These are phyloP conservation scores for Cicer cuneatum DNA, from an alignment of 306 rosid species.

Conservation along the genomic window DNA sequence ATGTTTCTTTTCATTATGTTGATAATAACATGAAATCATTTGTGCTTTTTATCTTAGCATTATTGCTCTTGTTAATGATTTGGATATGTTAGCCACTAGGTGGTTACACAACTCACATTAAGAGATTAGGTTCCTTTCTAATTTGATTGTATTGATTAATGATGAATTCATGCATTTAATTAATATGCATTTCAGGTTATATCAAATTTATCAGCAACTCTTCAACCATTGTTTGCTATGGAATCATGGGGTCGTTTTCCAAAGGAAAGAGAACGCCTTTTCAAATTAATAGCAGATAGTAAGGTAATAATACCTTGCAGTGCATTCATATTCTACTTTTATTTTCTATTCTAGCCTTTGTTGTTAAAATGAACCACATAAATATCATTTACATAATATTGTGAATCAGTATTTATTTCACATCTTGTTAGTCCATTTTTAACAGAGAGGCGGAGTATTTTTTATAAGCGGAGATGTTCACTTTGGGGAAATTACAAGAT, in stretches of 20 bases:
- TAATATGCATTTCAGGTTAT: conserved; percentile 64
- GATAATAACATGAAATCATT: neutral
- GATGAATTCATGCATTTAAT: conserved; percentile 1
- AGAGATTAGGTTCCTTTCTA: neutral
- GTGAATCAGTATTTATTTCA: conserved; percentile 31
- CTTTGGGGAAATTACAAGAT: conserved; percentile 81
- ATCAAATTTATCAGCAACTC: conserved; percentile 78
- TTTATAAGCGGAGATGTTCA: conserved; percentile 93
- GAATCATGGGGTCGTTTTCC: conserved; percentile 93
- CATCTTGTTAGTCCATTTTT: conserved; percentile 42
- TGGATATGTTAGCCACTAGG: conserved; percentile 1
- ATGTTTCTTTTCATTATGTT: neutral
- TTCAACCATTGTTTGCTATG: conserved; percentile 60
- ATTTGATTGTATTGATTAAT: neutral
- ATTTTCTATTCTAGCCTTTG: conserved; percentile 33
- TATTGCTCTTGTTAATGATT: neutral
- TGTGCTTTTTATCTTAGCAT: conserved; percentile 9
- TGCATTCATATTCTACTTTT: neutral
- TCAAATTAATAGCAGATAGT: conserved; percentile 69
- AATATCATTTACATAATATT: conserved; percentile 1
- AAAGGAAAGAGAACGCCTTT: conserved; percentile 74
- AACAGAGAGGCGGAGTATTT: conserved; percentile 72
- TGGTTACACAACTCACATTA: neutral
- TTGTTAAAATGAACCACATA: neutral
- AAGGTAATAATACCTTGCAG: conserved; percentile 58